Evolutionary conservation across 2,329 filamentous ascomycete genomes (phyloP).

Genomic region (Immersiporthe knoxdaviesiana): DNA sequence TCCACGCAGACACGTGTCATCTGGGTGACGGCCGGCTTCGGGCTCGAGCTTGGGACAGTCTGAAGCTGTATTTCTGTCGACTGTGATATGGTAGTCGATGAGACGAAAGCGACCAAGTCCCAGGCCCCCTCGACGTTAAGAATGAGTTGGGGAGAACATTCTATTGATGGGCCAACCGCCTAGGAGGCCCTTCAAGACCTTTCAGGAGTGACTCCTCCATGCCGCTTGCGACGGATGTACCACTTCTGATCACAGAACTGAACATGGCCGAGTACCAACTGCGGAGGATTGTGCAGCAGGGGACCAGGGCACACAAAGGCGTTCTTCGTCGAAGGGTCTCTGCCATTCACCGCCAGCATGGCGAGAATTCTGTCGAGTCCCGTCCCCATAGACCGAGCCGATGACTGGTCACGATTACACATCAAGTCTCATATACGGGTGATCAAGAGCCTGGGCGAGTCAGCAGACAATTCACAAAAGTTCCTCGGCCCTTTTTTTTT

Average conservation of each 20-base stretch:
- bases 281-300: not conserved
- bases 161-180: not conserved
- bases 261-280: not conserved
- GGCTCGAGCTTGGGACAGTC: not conserved
- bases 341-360: not conserved
- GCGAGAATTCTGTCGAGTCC: not conserved
- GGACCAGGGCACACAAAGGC: not conserved
- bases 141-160: not conserved
- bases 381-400: not conserved
- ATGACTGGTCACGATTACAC: not conserved
- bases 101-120: not conserved
- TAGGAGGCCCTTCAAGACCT: not conserved
- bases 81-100: not conserved
- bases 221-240: not conserved
- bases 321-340: not conserved
- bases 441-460: not conserved
- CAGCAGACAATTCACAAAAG: not conserved
- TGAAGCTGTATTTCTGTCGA: not conserved
- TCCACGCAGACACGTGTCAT: not conserved
- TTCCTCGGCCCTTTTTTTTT: too few species aligned
- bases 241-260: not conserved
- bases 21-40: not conserved
- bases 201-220: not conserved
- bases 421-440: slow-evolving; percentile 4
- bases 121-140: not conserved